A percentile compares a stretch with the other conserved stretches of the same genome.
Evolutionary conservation across 2,329 filamentous ascomycete species (phyloP).

Genomic region (Fusarium sp.): DNA sequence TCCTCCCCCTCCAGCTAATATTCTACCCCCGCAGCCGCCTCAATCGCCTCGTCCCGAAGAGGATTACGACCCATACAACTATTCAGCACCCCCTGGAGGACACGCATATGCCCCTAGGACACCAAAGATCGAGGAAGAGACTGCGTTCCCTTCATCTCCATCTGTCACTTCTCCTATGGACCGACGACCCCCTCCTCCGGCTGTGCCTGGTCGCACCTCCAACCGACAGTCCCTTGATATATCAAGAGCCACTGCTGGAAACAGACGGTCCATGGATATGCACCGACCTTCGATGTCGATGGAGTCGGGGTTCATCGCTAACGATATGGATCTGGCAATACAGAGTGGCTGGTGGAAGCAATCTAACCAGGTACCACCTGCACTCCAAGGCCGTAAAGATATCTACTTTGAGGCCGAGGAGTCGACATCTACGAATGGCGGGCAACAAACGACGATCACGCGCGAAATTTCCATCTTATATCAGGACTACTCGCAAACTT

Average conservation of each 20-base stretch:
- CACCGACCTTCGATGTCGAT: conserved; percentile 76
- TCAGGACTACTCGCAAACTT: conserved; percentile 95
- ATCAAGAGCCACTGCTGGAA: conserved; percentile 54
- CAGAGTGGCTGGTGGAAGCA: conserved; percentile 89
- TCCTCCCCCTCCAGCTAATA: conserved; percentile 69
- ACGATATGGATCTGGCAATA: conserved; percentile 82
- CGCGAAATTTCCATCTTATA: conserved; percentile 90
- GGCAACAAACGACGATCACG: conserved; percentile 76
- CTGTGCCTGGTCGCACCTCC: conserved; percentile 42
- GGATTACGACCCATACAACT: conserved; percentile 76
- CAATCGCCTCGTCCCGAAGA: conserved; percentile 61
- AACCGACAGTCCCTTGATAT: conserved; percentile 52
- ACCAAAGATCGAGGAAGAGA: conserved; percentile 59
- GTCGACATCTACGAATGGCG: conserved; percentile 73
- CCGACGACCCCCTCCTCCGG: conserved; percentile 57
- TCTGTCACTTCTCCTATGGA: conserved; percentile 59
- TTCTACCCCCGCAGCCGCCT: conserved; percentile 64
- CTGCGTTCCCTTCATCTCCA: conserved; percentile 61
- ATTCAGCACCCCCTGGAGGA: conserved; percentile 53
- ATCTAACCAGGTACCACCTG: conserved; percentile 80
- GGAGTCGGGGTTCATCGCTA: conserved; percentile 86
- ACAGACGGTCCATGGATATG: conserved; percentile 77
- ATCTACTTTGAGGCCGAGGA: conserved; percentile 86
- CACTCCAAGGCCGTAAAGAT: conserved; percentile 84
- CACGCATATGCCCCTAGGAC: conserved; percentile 50